These are phyloP conservation scores for Wickerhamiella kurtzmanii DNA, from an alignment of 805 yeast species.

Conservation along the genomic window DNA sequence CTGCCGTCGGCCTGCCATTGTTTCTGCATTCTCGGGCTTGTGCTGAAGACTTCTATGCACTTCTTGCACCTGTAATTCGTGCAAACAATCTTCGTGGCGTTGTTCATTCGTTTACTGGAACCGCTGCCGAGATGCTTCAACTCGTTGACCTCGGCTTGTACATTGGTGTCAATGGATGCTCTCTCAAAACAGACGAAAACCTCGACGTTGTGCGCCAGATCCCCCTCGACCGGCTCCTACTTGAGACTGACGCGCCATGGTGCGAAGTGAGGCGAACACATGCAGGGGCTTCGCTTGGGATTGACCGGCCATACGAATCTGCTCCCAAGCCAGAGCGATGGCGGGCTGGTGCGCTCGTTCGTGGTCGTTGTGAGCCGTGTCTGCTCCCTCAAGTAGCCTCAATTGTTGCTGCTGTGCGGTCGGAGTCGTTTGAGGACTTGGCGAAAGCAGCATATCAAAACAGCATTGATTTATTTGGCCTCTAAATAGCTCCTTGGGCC, in stretches of 20 bases:
- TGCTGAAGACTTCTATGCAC: slow-evolving; percentile 58
- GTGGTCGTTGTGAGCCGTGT: slow-evolving; percentile 88
- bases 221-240: slow-evolving; percentile 58
- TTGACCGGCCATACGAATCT: slow-evolving; percentile 40
- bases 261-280: slow-evolving; percentile 83
- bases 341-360: slow-evolving; percentile 37
- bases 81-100: slow-evolving; percentile 40
- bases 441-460: slow-evolving; percentile 41
- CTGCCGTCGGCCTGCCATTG: slow-evolving; percentile 48
- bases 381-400: slow-evolving; percentile 68
- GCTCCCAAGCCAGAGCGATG: slow-evolving; percentile 50
- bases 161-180: slow-evolving; percentile 87
- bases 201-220: slow-evolving; percentile 48
- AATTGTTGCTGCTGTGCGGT: slow-evolving; percentile 41
- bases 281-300: slow-evolving; percentile 44
- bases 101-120: slow-evolving; percentile 91
- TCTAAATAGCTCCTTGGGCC: not conserved
- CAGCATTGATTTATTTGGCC: slow-evolving; percentile 35
- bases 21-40: slow-evolving; percentile 86
- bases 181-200: slow-evolving; percentile 66
- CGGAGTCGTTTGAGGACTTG: slow-evolving; percentile 31
- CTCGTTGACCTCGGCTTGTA: slow-evolving; percentile 48
- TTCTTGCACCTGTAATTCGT: slow-evolving; percentile 42
- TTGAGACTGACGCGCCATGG: slow-evolving; percentile 98
- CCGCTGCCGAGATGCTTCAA: slow-evolving; percentile 44